Evolutionary conservation across 192 early-diverging fungal species (phyloP).

Genomic region (Entomortierella chlamydospora): DNA sequence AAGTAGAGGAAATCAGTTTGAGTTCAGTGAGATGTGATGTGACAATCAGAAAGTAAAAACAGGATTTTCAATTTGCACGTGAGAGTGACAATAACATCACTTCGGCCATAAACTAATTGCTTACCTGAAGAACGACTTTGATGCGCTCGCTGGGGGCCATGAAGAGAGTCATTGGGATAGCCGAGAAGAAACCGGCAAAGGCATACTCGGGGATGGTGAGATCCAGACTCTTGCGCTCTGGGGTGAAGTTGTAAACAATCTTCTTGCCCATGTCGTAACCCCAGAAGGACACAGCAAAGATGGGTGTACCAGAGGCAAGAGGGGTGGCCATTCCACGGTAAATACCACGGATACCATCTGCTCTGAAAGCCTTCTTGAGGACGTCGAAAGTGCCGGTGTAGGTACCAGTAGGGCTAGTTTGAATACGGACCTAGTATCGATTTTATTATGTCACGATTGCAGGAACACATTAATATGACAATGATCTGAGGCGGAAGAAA

Average conservation of each 20-base stretch:
- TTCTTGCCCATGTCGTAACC: constrained; percentile 86
- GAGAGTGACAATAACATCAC: constrained; percentile 7
- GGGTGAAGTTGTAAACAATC: constrained; percentile 68
- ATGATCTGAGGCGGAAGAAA: neutral
- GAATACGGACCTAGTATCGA: constrained; percentile 81
- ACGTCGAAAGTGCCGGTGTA: constrained; percentile 93
- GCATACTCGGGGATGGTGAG: constrained; percentile 83
- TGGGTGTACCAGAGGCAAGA: constrained; percentile 93
- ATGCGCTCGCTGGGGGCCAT: constrained; percentile 97
- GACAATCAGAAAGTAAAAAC: neutral
- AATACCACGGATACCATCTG: constrained; percentile 90
- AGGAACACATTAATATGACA: neutral
- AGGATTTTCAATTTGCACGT: constrained; percentile 3
- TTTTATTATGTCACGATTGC: neutral
- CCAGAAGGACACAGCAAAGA: constrained; percentile 97
- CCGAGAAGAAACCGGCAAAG: constrained; percentile 95
- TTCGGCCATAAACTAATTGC: neutral
- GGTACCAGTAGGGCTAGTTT: constrained; percentile 81
- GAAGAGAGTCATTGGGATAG: constrained; percentile 92
- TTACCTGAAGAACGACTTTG: constrained; percentile 94
- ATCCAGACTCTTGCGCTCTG: constrained; percentile 63
- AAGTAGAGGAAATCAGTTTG: neutral
- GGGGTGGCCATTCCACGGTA: constrained; percentile 97
- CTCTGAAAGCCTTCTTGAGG: constrained; percentile 89
- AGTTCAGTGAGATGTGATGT: too few relatives aligned